phyloP scores from a whole-genome alignment of 768 basidiomycete species.

The Fomitopsis serialis region DNA sequence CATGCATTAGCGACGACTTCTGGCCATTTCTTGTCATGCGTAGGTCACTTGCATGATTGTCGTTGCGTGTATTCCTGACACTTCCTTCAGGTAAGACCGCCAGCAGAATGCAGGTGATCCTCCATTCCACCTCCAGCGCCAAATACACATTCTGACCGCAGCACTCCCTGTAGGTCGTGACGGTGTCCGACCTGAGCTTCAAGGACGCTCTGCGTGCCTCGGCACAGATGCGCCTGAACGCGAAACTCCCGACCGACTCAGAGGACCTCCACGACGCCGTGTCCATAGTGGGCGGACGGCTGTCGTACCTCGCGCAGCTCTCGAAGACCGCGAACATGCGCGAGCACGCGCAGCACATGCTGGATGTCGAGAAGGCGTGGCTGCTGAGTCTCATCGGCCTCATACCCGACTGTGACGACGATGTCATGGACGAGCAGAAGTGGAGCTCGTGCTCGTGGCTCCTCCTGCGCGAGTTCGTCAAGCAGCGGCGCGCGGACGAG shows the following conservation, averaged over 20 bases:
- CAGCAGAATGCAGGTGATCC: slow-evolving; percentile 63
- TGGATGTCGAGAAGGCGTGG: slow-evolving; percentile 76
- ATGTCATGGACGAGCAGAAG: slow-evolving; percentile 92
- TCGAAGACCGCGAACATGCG: slow-evolving; percentile 59
- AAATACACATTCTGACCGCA: background rate
- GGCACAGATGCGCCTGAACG: slow-evolving; percentile 41
- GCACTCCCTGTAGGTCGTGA: slow-evolving; percentile 45
- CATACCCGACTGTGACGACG: slow-evolving; percentile 79
- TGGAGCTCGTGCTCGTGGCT: slow-evolving; percentile 82
- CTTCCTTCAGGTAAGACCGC: slow-evolving; percentile 52
- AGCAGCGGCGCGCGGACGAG: slow-evolving; percentile 46
- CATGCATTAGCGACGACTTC: slow-evolving; percentile 64
- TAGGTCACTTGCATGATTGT: slow-evolving; percentile 14
- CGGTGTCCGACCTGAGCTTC: slow-evolving; percentile 62
- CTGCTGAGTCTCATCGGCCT: slow-evolving; percentile 74
- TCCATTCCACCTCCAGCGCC: background rate
- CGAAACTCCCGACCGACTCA: slow-evolving; percentile 29
- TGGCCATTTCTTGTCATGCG: slow-evolving; percentile 73
- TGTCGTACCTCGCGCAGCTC: slow-evolving; percentile 70
- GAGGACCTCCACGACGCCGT: slow-evolving; percentile 44
- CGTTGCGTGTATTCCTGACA: slow-evolving; percentile 4
- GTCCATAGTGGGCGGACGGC: slow-evolving; percentile 67
- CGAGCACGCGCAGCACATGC: slow-evolving; percentile 55
- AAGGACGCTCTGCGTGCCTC: slow-evolving; percentile 57
- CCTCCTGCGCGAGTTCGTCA: slow-evolving; percentile 68